Evolutionary conservation across 768 basidiomycete genomes (phyloP), one percentile per base, ranked within the genome.

Genomic region (Tricholoma hemisulphureum): DNA sequence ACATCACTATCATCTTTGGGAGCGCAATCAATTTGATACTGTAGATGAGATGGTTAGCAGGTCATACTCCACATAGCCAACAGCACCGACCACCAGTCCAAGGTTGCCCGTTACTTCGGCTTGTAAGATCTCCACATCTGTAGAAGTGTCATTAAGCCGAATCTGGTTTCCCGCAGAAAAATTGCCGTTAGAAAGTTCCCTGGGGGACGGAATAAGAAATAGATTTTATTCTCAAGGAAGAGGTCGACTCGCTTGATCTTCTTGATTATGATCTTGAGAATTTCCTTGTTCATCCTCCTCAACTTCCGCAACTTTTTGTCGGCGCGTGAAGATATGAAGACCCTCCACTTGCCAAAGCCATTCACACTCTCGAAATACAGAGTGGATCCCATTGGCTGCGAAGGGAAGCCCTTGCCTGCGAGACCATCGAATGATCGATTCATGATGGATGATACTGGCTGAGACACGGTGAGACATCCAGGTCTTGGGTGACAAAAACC

Each of bases 301-400:
- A 77, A 62, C 34, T 82, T 77, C 3, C 82, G 77, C 3, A 88
- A 65, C 58, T 82, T 75, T 13, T 69, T 69, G 52, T 80, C 76
- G 0, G 83, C 85, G n/a, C 77, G 71, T 0, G 75, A 77, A 5
- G 82, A 80, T 3, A 87, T 79, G 16, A 85, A 67, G 50, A 89
- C 80, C 0, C 71, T 71, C 88, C 87, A 89, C 20, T 80, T 76
- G 2, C 88, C 88, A 43, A 88, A 86, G 0, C 82, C 83, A 7
- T 80, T 74, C 0, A 80, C 77, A 39, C 75, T 83, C 21, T 85
- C 81, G 57, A 86, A 85, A 65, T 85, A 80, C 0, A 86, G 68
- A 0, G 83, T 83, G 2, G 84, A 79, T 65, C 81, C 85, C 74
- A 84, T 75, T 0, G 84, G 81, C 51, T 81, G 84, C n/a, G n/a